Conservation (phyloP, 192 early-diverging fungal species). For the Coemansia sp. region DNA sequence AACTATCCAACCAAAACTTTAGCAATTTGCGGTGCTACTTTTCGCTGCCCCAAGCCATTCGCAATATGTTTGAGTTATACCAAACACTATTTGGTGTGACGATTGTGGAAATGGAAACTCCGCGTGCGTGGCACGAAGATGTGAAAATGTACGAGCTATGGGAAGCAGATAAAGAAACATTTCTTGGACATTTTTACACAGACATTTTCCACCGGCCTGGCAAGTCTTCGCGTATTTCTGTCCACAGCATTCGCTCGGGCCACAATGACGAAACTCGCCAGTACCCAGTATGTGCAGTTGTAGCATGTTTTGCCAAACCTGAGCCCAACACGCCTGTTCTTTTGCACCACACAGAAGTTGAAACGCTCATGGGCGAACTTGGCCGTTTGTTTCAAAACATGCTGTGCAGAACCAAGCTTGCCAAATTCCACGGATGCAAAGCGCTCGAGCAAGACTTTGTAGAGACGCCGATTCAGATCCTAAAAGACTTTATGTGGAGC, state of each 20-base stretch:
- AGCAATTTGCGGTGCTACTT: slow-evolving; percentile 72
- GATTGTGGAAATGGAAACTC: not conserved
- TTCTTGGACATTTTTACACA: slow-evolving; percentile 65
- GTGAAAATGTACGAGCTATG: slow-evolving; percentile 67
- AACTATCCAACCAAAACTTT: slow-evolving; percentile 59
- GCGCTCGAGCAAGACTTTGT: slow-evolving; percentile 72
- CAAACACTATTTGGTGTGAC: slow-evolving; percentile 58
- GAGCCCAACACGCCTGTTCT: slow-evolving; percentile 60
- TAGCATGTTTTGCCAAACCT: slow-evolving; percentile 56
- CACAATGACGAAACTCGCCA: slow-evolving; percentile 52
- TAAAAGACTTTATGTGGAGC: slow-evolving; percentile 76
- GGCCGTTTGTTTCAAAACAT: slow-evolving; percentile 58
- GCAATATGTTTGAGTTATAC: slow-evolving; percentile 64
- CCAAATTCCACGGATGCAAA: slow-evolving; percentile 35
- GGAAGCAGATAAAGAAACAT: slow-evolving; percentile 53
- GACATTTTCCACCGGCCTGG: slow-evolving; percentile 65
- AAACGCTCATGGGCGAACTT: slow-evolving; percentile 68
- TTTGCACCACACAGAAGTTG: slow-evolving; percentile 67
- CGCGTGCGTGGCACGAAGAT: slow-evolving; percentile 64
- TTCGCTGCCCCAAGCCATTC: slow-evolving; percentile 49
- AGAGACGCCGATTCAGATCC: slow-evolving; percentile 78
- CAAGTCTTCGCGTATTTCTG: slow-evolving; percentile 57
- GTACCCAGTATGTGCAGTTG: slow-evolving; percentile 59
- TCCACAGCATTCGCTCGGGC: slow-evolving; percentile 34
- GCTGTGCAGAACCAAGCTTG: slow-evolving; percentile 62